These are phyloP conservation scores for Kodamaea derodonti DNA, from an alignment of 1,139 yeast genomes.

Conservation along the genomic window DNA sequence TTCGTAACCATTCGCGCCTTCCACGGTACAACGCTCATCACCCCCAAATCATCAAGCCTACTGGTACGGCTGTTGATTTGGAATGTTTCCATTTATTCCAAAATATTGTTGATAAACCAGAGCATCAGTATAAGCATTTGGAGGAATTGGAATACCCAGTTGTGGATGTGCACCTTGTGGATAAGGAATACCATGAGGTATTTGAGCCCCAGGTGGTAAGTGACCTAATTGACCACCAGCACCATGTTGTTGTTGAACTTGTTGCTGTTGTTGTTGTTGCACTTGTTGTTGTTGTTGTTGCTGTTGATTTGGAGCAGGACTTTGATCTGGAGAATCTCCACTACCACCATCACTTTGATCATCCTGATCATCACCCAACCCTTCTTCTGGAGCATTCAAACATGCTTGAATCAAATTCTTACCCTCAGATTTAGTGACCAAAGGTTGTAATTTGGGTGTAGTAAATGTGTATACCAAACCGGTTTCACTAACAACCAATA, in stretches of 20 bases:
- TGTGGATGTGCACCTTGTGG: conserved; percentile 33
- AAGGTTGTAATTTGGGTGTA: conserved; percentile 95
- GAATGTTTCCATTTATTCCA: conserved; percentile 47
- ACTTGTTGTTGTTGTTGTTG: conserved; percentile 28
- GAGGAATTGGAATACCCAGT: conserved; percentile 39
- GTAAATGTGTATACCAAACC: conserved; percentile 98
- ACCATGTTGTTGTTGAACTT: conserved; percentile 20
- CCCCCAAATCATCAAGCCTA: no score
- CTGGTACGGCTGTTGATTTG: conserved; percentile 44
- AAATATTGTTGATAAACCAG: conserved; percentile 58
- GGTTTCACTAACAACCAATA: conserved; percentile 93
- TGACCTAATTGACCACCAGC: conserved; percentile 19
- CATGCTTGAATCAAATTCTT: conserved; percentile 96
- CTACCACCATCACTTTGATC: conserved; percentile 57
- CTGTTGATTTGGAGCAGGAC: conserved; percentile 31
- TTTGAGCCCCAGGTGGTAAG: conserved; percentile 46
- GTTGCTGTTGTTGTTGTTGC: conserved; percentile 23
- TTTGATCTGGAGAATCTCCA: conserved; percentile 39
- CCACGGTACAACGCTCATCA: no score
- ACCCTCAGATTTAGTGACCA: conserved; percentile 96
- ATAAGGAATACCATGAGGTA: conserved; percentile 45
- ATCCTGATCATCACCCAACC: conserved; percentile 55
- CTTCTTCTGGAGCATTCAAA: conserved; percentile 84
- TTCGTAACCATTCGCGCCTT: no score
- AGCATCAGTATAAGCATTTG: conserved; percentile 39